Percentiles rank a stretch among this genome's conserved stretches.
Evolutionary conservation across 2,329 filamentous ascomycete species (phyloP).

Genomic region (Ustulina deusta): DNA sequence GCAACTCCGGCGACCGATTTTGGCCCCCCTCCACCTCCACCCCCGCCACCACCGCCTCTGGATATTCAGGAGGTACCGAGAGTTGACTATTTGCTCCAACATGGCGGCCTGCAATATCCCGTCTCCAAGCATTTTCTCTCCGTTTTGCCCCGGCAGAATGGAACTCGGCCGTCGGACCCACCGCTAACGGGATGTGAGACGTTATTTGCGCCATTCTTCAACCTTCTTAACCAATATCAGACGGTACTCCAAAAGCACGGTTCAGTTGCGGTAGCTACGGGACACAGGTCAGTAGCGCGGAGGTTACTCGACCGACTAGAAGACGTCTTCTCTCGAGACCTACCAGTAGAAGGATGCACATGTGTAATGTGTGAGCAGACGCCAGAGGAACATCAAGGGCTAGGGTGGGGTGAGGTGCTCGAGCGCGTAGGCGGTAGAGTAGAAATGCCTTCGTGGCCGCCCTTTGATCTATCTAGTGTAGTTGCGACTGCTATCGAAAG

Average conservation of each 20-base stretch:
- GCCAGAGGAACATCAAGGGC: slow-evolving; percentile 73
- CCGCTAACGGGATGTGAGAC: slow-evolving; percentile 76
- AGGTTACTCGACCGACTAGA: slow-evolving; percentile 90
- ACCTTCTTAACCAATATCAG: slow-evolving; percentile 86
- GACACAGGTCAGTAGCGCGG: slow-evolving; percentile 93
- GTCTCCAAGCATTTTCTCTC: slow-evolving; percentile 81
- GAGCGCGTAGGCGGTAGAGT: slow-evolving; percentile 91
- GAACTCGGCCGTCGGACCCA: slow-evolving; percentile 69
- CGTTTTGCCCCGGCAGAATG: slow-evolving; percentile 68
- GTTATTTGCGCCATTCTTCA: slow-evolving; percentile 85
- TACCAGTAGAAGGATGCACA: slow-evolving; percentile 85
- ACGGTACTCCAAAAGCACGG: slow-evolving; percentile 85
- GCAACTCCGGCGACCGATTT: slow-evolving; percentile 58
- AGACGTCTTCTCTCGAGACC: slow-evolving; percentile 92
- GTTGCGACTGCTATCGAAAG: slow-evolving; percentile 71
- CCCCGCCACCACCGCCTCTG: slow-evolving; percentile 77
- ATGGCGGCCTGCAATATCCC: slow-evolving; percentile 80
- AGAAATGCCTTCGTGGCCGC: slow-evolving; percentile 89
- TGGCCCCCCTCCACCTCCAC: slow-evolving; percentile 62
- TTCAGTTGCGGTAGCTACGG: slow-evolving; percentile 93
- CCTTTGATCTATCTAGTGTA: slow-evolving; percentile 78
- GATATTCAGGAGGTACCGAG: slow-evolving; percentile 78
- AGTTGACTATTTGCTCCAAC: slow-evolving; percentile 91
- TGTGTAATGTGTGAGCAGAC: slow-evolving; percentile 83
- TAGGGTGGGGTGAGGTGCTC: slow-evolving; percentile 95